Evolutionary conservation across 768 basidiomycete genomes (phyloP).

Genomic region (Coprinellus micaceus): DNA sequence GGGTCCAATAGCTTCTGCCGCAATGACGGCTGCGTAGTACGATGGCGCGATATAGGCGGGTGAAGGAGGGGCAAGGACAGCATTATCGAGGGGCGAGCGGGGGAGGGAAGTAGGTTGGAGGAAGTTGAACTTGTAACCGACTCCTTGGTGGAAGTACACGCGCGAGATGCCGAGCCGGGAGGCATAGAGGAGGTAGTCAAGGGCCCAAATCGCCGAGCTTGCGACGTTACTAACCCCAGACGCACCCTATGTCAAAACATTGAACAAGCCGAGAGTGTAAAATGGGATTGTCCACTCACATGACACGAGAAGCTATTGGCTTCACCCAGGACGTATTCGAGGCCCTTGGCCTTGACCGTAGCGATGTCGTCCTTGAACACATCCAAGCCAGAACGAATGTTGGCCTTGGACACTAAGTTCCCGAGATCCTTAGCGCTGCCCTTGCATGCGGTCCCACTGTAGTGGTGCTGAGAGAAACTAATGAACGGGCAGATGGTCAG

Average conservation of each 20-base stretch:
- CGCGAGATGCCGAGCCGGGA: slow-evolving; percentile 1
- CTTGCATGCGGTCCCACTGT: background rate
- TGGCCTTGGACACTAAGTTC: background rate
- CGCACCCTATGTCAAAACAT: background rate
- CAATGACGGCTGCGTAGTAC: slow-evolving; percentile 1
- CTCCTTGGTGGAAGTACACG: slow-evolving; percentile 1
- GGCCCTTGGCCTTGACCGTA: background rate
- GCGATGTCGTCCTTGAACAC: background rate
- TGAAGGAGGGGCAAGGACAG: background rate
- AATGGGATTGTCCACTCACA: background rate
- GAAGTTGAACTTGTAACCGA: slow-evolving; percentile 6
- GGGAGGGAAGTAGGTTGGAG: background rate
- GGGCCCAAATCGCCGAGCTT: slow-evolving; percentile 1
- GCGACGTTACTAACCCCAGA: slow-evolving; percentile 4
- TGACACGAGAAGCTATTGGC: slow-evolving; percentile 5
- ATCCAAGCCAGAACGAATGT: background rate
- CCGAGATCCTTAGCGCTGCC: background rate
- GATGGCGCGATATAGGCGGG: background rate
- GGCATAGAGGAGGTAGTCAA: slow-evolving; percentile 1
- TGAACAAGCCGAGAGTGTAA: background rate
- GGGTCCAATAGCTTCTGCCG: background rate
- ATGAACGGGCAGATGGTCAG: background rate
- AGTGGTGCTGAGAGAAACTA: slow-evolving; percentile 5
- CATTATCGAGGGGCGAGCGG: background rate
- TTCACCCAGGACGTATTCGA: slow-evolving; percentile 3